phyloP scores from a whole-genome alignment of 257 asterid genomes.

The Thymus mandschuricus region DNA sequence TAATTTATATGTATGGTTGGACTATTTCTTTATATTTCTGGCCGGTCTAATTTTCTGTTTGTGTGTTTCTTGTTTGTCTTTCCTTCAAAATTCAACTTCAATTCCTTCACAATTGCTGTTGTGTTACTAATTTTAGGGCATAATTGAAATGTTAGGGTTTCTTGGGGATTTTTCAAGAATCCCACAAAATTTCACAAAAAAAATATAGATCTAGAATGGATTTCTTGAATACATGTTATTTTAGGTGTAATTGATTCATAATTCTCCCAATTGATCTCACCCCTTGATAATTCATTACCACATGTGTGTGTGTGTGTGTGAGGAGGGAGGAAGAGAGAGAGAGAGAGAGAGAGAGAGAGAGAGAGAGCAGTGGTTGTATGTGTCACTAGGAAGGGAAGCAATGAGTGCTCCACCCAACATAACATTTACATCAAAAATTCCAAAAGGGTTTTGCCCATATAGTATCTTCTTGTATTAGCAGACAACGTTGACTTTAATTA shows the following conservation, averaged over 20 bases:
- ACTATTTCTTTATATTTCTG: too few species aligned
- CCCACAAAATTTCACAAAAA: not conserved
- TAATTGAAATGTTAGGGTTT: constrained; percentile 27
- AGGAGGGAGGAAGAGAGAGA: not conserved
- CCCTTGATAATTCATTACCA: not conserved
- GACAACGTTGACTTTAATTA: constrained; percentile 19
- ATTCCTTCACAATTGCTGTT: not conserved
- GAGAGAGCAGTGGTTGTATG: not conserved
- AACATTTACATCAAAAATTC: not conserved
- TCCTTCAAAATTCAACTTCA: not conserved
- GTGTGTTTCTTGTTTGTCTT: not conserved
- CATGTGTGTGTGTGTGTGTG: not conserved
- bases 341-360: not conserved
- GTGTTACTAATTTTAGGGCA: not conserved
- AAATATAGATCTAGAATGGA: constrained; percentile 10
- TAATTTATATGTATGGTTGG: not conserved
- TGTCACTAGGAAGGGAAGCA: not conserved
- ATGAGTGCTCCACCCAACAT: not conserved
- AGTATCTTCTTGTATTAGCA: not conserved
- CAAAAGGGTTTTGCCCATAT: not conserved
- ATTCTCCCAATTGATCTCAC: not conserved
- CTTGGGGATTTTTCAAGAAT: not conserved
- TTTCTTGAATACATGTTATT: not conserved
- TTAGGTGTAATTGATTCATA: not conserved
- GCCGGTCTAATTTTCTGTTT: too few species aligned